phyloP scores from a whole-genome alignment of 345 rosid species.

The Lumnitzera racemosa region DNA sequence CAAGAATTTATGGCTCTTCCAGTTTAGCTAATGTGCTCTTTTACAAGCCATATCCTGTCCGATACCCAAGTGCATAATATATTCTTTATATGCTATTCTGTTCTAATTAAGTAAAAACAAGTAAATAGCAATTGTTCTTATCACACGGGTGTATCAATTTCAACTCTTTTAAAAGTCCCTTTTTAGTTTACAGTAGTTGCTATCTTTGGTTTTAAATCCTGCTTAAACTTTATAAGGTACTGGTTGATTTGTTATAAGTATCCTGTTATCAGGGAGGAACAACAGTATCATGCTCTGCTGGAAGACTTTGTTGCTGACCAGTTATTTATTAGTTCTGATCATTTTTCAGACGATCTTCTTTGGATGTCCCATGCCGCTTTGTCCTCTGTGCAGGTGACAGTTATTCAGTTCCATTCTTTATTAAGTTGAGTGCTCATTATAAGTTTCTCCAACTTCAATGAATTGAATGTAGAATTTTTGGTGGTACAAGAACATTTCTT shows the following conservation, averaged over 20 bases:
- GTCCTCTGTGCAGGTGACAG: constrained; percentile 57
- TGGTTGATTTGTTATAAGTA: constrained; percentile 9
- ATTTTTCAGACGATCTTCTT: constrained; percentile 64
- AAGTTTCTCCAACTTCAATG: no score
- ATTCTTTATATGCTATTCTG: no score
- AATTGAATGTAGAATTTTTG: no score
- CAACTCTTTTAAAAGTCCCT: not conserved
- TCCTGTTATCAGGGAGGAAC: constrained; percentile 58
- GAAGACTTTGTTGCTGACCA: constrained; percentile 86
- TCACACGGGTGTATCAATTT: not conserved
- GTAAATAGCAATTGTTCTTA: no score
- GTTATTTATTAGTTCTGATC: constrained; percentile 67
- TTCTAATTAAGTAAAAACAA: no score
- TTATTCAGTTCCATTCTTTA: no score
- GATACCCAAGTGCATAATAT: no score
- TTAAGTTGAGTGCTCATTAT: no score
- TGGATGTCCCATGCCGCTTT: constrained; percentile 52
- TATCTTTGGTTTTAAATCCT: not conserved
- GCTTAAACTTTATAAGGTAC: not conserved
- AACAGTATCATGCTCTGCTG: constrained; percentile 58
- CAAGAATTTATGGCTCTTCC: no score
- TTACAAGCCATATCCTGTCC: no score
- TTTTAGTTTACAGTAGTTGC: not conserved
- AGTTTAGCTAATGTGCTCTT: no score
- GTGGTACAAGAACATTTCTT: no score